Evolutionary conservation across 192 early-diverging fungal species (phyloP).

Genomic region (Coemansia aciculifera): DNA sequence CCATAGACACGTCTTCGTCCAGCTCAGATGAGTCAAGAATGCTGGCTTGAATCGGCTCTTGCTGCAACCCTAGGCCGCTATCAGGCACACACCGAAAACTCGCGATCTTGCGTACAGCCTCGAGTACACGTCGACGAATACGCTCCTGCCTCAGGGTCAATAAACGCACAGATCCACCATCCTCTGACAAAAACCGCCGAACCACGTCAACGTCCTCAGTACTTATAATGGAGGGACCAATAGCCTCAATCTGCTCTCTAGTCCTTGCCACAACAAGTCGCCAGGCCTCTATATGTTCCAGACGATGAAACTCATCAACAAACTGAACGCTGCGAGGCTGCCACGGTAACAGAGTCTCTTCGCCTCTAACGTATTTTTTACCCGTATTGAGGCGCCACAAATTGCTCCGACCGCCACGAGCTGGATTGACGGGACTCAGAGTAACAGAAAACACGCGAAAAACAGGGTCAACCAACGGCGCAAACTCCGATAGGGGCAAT

Average conservation of each 20-base stretch:
- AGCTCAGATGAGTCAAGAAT: neutral
- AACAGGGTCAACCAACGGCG: constrained; percentile 33
- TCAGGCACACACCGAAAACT: constrained; percentile 18
- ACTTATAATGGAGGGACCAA: neutral
- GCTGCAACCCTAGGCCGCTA: constrained; percentile 9
- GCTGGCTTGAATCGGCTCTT: constrained; percentile 28
- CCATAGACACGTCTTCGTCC: neutral
- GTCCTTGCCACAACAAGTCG: constrained; percentile 29
- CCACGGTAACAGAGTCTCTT: constrained; percentile 68
- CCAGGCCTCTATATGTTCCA: constrained; percentile 36
- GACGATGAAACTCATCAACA: constrained; percentile 56
- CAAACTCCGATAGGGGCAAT: neutral
- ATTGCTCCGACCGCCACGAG: constrained; percentile 55
- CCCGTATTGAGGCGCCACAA: constrained; percentile 71
- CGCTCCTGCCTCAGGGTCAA: constrained; percentile 19
- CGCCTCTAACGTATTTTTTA: constrained; percentile 69
- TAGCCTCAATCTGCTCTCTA: constrained; percentile 21
- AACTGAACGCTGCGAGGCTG: constrained; percentile 68
- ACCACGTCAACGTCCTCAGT: neutral
- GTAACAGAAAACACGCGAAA: constrained; percentile 63
- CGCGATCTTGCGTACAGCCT: constrained; percentile 19
- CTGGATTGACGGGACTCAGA: constrained; percentile 56
- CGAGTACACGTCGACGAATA: constrained; percentile 10
- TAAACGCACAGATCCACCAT: neutral
- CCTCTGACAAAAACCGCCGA: neutral